Conservation (phyloP, 306 rosid species). For the Fagus sylvatica region DNA sequence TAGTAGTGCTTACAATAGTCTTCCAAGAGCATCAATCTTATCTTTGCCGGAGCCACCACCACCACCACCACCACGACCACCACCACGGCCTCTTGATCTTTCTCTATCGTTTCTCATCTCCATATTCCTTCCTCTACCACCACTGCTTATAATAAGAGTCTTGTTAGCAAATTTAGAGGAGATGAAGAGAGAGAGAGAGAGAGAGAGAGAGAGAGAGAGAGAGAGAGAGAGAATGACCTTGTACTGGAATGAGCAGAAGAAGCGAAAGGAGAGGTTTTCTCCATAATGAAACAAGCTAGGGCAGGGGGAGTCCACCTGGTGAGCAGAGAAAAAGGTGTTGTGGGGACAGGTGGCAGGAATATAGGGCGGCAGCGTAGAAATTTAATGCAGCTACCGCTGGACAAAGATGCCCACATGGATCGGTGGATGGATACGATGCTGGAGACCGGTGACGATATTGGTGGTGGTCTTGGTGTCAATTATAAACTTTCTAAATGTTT, state of each 20-base stretch:
- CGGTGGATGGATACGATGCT: background rate
- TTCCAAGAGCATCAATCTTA: slow-evolving; percentile 89
- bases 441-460: background rate
- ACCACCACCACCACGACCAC: slow-evolving; percentile 24
- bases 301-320: slow-evolving; percentile 6
- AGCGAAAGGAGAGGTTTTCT: slow-evolving; percentile 34
- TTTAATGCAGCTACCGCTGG: slow-evolving; percentile 19
- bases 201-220: too few species aligned
- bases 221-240: slow-evolving; percentile 27
- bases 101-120: slow-evolving; percentile 51
- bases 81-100: slow-evolving; percentile 52
- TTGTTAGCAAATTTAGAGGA: background rate
- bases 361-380: slow-evolving; percentile 43
- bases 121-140: slow-evolving; percentile 50
- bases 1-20: slow-evolving; percentile 69
- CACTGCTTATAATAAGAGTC: slow-evolving; percentile 33
- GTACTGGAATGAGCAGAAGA: slow-evolving; percentile 42
- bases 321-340: background rate
- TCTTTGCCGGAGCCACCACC: slow-evolving; percentile 63
- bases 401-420: slow-evolving; percentile 43
- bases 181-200: background rate
- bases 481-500: too few species aligned
- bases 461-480: background rate
- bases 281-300: slow-evolving; percentile 34
- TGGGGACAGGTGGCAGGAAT: slow-evolving; percentile 40